A percentile compares a stretch with the other conserved stretches of the same genome.
phyloP scores from a whole-genome alignment of 106 monocot genomes.

The Phalaenopsis equestris region DNA sequence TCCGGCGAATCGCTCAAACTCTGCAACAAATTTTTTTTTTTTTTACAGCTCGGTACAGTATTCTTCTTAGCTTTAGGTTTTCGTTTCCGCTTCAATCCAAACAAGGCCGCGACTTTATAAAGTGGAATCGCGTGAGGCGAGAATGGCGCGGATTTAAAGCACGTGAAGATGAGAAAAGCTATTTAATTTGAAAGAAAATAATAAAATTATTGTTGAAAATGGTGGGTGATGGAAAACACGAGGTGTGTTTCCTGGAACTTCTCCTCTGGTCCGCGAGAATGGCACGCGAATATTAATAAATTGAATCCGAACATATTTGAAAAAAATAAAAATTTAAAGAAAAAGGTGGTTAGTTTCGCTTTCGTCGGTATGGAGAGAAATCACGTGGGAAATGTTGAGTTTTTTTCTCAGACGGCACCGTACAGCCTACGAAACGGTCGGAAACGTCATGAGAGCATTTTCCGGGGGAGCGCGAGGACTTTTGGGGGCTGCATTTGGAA shows the following conservation, averaged over 20 bases:
- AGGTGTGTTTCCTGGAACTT: not conserved
- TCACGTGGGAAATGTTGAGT: constrained; percentile 3
- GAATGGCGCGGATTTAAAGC: constrained; percentile 3
- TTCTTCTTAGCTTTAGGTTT: not conserved
- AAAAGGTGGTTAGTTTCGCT: not conserved
- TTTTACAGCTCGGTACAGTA: not conserved
- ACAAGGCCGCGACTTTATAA: not conserved
- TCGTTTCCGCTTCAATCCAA: not conserved
- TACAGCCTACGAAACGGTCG: not conserved
- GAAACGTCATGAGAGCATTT: not conserved
- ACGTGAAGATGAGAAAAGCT: not conserved
- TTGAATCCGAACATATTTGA: not conserved
- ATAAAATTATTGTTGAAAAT: not conserved
- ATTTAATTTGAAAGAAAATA: not conserved
- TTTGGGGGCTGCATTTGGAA: too few species aligned
- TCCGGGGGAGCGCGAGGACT: not conserved
- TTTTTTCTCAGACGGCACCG: not conserved
- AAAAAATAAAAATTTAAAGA: not conserved
- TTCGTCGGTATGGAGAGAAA: not conserved
- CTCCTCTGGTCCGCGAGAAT: not conserved
- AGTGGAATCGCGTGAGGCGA: not conserved
- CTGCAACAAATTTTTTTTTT: too few species aligned
- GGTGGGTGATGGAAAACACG: not conserved
- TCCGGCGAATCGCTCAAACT: not conserved
- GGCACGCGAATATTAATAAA: not conserved